Base-by-base conservation (phyloP, 2,329 filamentous ascomycete genomes). In the Colletotrichum sp. region DNA sequence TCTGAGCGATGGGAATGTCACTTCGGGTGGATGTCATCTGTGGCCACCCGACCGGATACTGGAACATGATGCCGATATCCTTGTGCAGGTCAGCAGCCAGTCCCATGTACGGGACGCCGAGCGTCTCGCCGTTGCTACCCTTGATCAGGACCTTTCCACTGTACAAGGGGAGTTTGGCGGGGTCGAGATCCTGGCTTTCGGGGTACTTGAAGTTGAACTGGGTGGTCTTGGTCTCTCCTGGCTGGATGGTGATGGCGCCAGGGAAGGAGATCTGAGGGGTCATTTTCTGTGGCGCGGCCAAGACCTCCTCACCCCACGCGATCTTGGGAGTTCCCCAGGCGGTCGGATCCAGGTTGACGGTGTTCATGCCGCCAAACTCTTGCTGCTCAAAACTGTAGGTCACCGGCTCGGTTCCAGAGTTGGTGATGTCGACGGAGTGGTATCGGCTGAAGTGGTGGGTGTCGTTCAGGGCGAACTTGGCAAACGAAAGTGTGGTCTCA, bases 381-480 rank as follows among this genome's bases (percentile, higher is more conserved):
- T 85, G 80, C 44, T 75, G 69, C 12, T 76, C 67, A 39, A 82
- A 78, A 9, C 76, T 81, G 80, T 87, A 87, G 26, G 80, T 83
- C 57, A 84, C 79, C 9, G 81, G 78, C 52, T 81, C 76, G n/a
- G 78, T 77, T 39, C 82, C 85, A 26, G 80, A 80, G 79, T 88
- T 88, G 70, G 81, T 84, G 76, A 88, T 81, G 68, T 77, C 75
- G 34, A 81, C 67, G 6, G 73, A 57, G 65, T 79, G 78, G 57
- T 79, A 78, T 65, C 76, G 78, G 30, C 81, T 80, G 73, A 88
- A 85, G 76, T 86, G 78, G 30, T 81, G 81, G 3, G 86, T 88
- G 76, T 88, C 87, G 75, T 88, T 88, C 73, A 88, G 84, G 15
- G 82, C 82, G 55, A 88, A 82, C 70, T 84, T 86, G 36, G 84